These are phyloP conservation scores for Paspalum vaginatum DNA, from an alignment of 176 grass and related monocot genomes.

Conservation along the genomic window DNA sequence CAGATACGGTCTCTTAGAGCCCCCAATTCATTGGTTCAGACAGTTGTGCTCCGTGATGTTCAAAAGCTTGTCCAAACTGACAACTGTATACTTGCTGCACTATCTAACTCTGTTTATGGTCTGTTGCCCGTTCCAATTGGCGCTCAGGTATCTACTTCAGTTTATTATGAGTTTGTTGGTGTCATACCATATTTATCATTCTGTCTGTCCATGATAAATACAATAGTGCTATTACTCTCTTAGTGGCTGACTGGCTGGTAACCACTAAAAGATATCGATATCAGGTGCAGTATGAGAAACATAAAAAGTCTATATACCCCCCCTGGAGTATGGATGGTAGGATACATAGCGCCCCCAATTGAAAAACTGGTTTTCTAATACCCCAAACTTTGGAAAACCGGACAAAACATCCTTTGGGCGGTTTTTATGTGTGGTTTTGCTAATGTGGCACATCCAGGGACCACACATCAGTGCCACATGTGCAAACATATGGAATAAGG, in stretches of 20 bases:
- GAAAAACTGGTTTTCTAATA: too few relatives aligned
- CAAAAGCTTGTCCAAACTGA: conserved; percentile 86
- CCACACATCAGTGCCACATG: too few relatives aligned
- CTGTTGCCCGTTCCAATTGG: conserved; percentile 93
- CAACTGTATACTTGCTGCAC: conserved; percentile 74
- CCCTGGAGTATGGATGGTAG: too few relatives aligned
- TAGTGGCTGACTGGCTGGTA: too few relatives aligned
- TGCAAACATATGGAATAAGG: too few relatives aligned
- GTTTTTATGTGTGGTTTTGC: too few relatives aligned
- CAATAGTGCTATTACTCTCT: not conserved
- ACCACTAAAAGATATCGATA: not conserved
- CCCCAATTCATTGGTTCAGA: conserved; percentile 91
- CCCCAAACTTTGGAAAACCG: too few relatives aligned
- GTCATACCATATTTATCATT: not conserved
- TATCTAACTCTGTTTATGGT: conserved; percentile 79
- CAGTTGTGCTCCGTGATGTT: conserved; percentile 84
- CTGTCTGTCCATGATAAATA: conserved; percentile 13
- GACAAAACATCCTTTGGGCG: too few relatives aligned
- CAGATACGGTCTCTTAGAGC: conserved; percentile 93
- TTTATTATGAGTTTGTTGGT: conserved; percentile 35
- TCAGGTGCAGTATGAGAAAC: not conserved
- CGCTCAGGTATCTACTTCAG: conserved; percentile 70
- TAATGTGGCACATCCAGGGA: too few relatives aligned
- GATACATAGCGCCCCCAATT: too few relatives aligned
- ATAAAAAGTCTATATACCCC: too few relatives aligned